A percentile compares a stretch with the other conserved stretches of the same genome.
These are phyloP conservation scores for Flaveria floridana DNA, from an alignment of 140 eudicot species.

Conservation along the genomic window DNA sequence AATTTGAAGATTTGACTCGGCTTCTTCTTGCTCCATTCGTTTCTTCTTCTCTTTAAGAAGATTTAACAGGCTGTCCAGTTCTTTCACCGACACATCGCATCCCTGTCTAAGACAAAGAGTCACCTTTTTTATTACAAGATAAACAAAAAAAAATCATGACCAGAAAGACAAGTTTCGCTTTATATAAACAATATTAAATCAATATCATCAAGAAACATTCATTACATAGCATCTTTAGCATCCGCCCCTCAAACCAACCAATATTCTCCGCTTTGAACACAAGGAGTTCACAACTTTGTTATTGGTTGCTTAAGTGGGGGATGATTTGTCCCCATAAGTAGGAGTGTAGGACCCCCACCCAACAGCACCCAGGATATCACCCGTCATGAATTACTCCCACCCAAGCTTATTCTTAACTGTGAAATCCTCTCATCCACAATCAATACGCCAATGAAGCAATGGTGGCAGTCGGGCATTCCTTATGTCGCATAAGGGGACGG, in stretches of 20 bases:
- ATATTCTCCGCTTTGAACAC: neutral
- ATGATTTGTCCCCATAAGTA: too few relatives aligned
- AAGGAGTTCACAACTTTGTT: too few relatives aligned
- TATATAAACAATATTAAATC: neutral
- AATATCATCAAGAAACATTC: neutral
- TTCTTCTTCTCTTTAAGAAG: conserved; percentile 82
- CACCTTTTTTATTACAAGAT: conserved; percentile 23
- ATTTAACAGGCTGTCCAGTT: conserved; percentile 59
- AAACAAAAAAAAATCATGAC: neutral
- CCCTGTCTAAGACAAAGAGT: conserved; percentile 79
- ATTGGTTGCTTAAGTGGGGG: too few relatives aligned
- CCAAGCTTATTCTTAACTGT: neutral
- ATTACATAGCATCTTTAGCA: neutral
- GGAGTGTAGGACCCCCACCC: too few relatives aligned
- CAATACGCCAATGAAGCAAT: neutral
- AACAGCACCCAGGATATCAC: too few relatives aligned
- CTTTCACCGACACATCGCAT: conserved; percentile 86
- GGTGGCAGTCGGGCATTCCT: neutral
- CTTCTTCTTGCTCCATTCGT: conserved; percentile 93
- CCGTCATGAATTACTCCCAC: neutral
- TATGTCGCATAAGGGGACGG: neutral
- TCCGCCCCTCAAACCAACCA: neutral
- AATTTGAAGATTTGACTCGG: conserved; percentile 77
- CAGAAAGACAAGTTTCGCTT: neutral
- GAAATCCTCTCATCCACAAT: neutral